phyloP scores from a whole-genome alignment of 805 yeast genomes.

The Kodamaea hsintzibuensis region DNA sequence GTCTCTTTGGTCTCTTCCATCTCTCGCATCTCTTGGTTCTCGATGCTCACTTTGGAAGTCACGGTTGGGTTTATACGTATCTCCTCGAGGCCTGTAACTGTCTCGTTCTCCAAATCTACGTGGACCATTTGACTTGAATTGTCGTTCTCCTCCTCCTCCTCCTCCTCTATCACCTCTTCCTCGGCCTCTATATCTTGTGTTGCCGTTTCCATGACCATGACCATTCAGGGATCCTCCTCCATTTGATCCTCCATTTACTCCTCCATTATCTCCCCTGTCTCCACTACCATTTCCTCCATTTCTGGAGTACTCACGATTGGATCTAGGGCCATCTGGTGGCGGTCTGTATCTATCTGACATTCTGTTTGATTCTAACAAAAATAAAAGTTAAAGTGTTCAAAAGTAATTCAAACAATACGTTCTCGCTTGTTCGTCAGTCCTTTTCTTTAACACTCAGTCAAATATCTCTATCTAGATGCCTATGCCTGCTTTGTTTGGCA shows the following conservation, averaged over 20 bases:
- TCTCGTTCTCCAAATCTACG: slow-evolving; percentile 25
- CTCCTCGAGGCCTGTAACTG: slow-evolving; percentile 20
- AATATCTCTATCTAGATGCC: neutral
- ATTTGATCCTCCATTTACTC: slow-evolving; percentile 6
- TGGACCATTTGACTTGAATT: slow-evolving; percentile 15
- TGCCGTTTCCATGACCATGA: neutral
- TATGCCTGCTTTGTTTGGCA: slow-evolving; percentile 1
- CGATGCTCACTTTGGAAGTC: slow-evolving; percentile 1
- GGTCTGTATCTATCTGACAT: slow-evolving; percentile 40
- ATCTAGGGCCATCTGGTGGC: slow-evolving; percentile 29
- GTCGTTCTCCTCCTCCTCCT: slow-evolving; percentile 5
- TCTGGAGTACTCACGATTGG: slow-evolving; percentile 16
- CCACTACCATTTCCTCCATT: slow-evolving; percentile 4
- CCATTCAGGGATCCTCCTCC: neutral
- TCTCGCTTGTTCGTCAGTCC: neutral
- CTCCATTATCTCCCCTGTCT: neutral
- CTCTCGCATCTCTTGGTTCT: neutral
- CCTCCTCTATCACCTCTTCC: neutral
- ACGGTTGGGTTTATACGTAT: slow-evolving; percentile 9
- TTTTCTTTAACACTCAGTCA: neutral
- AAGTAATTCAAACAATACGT: neutral
- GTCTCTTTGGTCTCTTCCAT: neutral
- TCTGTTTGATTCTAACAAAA: neutral
- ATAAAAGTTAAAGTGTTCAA: neutral
- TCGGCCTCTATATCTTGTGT: neutral